Evolutionary conservation across 2,329 filamentous ascomycete genomes (phyloP).

Genomic region (Cucurbitaria berberidis): DNA sequence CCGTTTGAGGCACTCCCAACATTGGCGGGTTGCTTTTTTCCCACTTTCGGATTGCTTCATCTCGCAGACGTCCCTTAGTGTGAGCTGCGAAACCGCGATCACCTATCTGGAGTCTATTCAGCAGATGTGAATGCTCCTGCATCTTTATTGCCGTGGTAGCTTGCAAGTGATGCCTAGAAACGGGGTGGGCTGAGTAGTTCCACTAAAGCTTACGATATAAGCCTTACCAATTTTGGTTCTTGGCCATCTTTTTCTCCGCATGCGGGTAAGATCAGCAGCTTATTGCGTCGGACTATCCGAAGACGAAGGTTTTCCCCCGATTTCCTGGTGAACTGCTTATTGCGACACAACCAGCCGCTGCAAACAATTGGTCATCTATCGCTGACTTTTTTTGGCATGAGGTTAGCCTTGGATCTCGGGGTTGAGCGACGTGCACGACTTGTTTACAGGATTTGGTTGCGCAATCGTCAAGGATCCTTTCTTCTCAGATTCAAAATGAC

Average conservation of each 20-base stretch:
- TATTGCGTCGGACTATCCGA: background rate
- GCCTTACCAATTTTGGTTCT: conserved; percentile 15
- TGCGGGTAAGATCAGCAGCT: conserved; percentile 7
- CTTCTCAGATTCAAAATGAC: no score
- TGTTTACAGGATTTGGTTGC: no score
- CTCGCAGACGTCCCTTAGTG: background rate
- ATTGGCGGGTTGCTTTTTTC: conserved; percentile 35
- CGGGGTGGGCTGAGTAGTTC: conserved; percentile 1
- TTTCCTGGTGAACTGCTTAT: background rate
- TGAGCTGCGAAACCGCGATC: conserved; percentile 7
- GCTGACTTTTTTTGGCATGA: no score
- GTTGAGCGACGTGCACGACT: no score
- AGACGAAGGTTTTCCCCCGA: background rate
- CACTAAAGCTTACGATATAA: background rate
- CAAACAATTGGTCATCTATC: background rate
- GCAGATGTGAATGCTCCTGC: conserved; percentile 12
- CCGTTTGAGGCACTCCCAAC: conserved; percentile 43
- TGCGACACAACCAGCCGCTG: background rate
- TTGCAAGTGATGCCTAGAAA: conserved; percentile 2
- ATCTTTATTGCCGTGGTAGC: conserved; percentile 31
- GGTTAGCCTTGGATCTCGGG: no score
- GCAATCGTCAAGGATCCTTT: no score
- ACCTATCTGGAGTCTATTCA: conserved; percentile 1
- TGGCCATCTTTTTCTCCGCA: conserved; percentile 21
- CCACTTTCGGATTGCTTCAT: conserved; percentile 15